phyloP scores from a whole-genome alignment of 176 grass and related monocot genomes.

The Eremochloa ophiuroides region DNA sequence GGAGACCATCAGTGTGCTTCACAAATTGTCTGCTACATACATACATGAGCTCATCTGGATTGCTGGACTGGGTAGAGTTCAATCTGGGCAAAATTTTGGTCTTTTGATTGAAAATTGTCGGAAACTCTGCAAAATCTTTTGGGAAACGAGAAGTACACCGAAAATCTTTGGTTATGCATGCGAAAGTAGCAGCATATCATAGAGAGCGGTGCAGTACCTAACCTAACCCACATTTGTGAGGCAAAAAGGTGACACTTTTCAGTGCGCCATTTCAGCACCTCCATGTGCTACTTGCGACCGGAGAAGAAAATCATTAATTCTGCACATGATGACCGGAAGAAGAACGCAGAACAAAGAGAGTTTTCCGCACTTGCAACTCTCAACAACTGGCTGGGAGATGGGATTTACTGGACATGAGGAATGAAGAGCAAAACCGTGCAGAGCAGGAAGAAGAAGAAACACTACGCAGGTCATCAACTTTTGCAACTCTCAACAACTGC shows the following conservation, averaged over 20 bases:
- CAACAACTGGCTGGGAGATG: background rate
- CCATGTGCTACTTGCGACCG: background rate
- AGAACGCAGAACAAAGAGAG: background rate
- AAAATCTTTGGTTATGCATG: background rate
- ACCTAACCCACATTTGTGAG: background rate
- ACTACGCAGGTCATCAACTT: too few relatives aligned
- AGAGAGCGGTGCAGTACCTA: background rate
- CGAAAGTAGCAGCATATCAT: background rate
- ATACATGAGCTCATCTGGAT: background rate
- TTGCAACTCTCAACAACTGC: too few relatives aligned
- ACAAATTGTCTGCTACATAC: background rate
- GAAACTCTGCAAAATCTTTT: background rate
- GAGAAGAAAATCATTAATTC: background rate
- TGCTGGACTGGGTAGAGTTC: background rate
- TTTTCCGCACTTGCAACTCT: background rate
- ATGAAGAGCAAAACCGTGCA: background rate
- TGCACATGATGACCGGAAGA: background rate
- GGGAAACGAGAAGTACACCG: background rate
- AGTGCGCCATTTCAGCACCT: background rate
- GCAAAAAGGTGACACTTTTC: background rate
- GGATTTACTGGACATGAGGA: background rate
- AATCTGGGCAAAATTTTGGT: background rate
- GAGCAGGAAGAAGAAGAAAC: too few relatives aligned
- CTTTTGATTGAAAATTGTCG: background rate
- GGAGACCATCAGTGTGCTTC: background rate